Base-by-base conservation (phyloP, 1,284 basidiomycete genomes). In the Malassezia nana region DNA sequence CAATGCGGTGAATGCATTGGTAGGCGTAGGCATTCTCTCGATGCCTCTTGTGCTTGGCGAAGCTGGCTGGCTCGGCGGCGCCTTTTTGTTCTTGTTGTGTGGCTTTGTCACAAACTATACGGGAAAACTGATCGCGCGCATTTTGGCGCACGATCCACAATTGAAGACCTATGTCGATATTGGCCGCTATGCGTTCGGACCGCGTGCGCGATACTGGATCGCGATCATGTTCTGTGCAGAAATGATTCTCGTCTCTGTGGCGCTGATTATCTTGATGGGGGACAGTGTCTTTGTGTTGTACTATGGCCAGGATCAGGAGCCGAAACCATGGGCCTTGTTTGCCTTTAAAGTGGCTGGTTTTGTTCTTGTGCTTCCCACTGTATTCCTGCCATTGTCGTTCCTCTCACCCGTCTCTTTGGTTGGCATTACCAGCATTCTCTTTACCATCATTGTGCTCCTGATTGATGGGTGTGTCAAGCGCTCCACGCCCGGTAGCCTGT, bases 381-480 rank as follows among this genome's bases (percentile, higher is more conserved):
- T 72, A 16, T 72, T 73, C 26, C 44, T 73, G 4, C 69, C 70
- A 10, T 53, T 72, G 22, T 56, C 55, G 28, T 60, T 66, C 30
- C 54, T 73, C 8, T 66, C 63, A 32, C 69, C 69, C 7, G 62
- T 72, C 39, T 67, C 64, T 9, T 62, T 73, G 20, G 56, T 73
- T 25, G 70, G 70, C 18, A 71, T 73, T 40, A 46, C 89, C 4
- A 67, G 61, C 20, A 66, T 65, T 5, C 59, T 63, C 18, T 77
- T 86, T 29, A 80, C 95, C 43, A 81, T 91, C 43, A 63, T 80
- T 42, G 88, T 92, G 33, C 81, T 96, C 59, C 78, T 92, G 38
- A 77, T 86, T 48, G 90, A 96, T 72, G 91, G 91, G 0, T 77
- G 89, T 43, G 80, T 83, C 50, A 90, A 91, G 76, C 74, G 74